These are phyloP conservation scores for Drosera capensis DNA, from an alignment of 148 eudicot genomes.

Conservation along the genomic window DNA sequence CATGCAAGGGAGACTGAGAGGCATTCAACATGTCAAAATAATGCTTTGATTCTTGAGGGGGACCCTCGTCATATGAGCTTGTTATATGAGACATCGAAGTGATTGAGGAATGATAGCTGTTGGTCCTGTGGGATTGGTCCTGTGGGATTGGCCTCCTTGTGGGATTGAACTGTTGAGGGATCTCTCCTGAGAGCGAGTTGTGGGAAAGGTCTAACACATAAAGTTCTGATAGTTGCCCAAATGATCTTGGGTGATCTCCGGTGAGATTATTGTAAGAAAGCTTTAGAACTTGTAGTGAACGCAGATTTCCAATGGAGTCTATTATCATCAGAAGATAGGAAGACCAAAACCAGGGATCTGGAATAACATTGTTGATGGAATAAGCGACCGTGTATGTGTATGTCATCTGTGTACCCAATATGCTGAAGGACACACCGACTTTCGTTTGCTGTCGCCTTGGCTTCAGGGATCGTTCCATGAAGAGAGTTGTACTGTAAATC, in stretches of 20 bases:
- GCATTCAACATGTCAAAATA: too few species aligned
- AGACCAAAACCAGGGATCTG: constrained; percentile 28
- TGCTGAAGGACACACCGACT: too few species aligned
- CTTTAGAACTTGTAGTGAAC: constrained; percentile 23
- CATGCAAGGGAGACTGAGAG: too few species aligned
- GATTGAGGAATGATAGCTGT: constrained; percentile 20
- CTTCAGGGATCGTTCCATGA: too few species aligned
- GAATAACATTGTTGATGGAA: constrained; percentile 15
- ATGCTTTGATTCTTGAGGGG: too few species aligned
- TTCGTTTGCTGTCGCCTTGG: not conserved
- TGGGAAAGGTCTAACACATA: constrained; percentile 28
- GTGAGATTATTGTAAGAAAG: constrained; percentile 22
- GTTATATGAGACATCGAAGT: too few species aligned
- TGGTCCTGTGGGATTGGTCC: constrained; percentile 23
- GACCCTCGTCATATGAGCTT: too few species aligned
- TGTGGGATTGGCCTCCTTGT: constrained; percentile 5
- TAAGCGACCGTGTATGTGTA: constrained; percentile 1
- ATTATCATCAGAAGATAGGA: constrained; percentile 22
- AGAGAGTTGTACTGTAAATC: too few species aligned
- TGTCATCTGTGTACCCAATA: not conserved
- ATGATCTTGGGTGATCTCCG: constrained; percentile 13
- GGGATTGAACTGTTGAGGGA: constrained; percentile 25
- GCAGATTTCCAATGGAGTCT: constrained; percentile 13
- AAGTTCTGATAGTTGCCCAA: constrained; percentile 13
- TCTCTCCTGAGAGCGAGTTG: constrained; percentile 23